A percentile compares a stretch with the other conserved stretches of the same genome.
These are phyloP conservation scores for Ogataea nonfermentans DNA, from an alignment of 805 yeast species.

Conservation along the genomic window DNA sequence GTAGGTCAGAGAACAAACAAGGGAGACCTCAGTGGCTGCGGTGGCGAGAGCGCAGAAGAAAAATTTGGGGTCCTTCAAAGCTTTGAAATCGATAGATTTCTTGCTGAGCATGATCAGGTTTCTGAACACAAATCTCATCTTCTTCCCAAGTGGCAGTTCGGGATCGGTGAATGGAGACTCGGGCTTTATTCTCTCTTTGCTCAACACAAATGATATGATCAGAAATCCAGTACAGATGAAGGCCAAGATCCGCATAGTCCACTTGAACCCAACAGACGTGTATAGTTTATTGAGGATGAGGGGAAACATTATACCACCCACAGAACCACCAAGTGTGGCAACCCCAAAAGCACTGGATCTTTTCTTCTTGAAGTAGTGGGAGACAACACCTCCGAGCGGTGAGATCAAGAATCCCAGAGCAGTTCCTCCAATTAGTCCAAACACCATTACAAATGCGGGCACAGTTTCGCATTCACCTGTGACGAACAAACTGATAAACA, in stretches of 20 bases:
- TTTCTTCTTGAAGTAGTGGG: conserved; percentile 44
- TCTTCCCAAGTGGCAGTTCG: conserved; percentile 8
- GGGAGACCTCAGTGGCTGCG: conserved; percentile 39
- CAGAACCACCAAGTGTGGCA: conserved; percentile 54
- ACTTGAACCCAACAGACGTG: conserved; percentile 50
- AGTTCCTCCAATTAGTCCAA: conserved; percentile 39
- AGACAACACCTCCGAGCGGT: conserved; percentile 45
- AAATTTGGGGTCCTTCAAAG: conserved; percentile 39
- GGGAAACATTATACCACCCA: conserved; percentile 66
- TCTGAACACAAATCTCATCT: conserved; percentile 7
- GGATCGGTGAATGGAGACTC: conserved; percentile 11
- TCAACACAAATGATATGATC: conserved; percentile 31
- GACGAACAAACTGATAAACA: conserved; percentile 50
- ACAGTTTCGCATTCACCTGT: conserved; percentile 43
- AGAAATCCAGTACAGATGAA: conserved; percentile 28
- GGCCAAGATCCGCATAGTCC: conserved; percentile 56
- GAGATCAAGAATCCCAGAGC: conserved; percentile 44
- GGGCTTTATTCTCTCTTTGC: conserved; percentile 36
- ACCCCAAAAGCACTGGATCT: conserved; percentile 38
- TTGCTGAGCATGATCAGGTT: conserved; percentile 17
- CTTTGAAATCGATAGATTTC: conserved; percentile 30
- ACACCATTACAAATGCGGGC: conserved; percentile 41
- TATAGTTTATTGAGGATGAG: conserved; percentile 47
- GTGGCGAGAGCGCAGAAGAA: conserved; percentile 39
- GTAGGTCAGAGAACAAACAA: conserved; percentile 42